Evolutionary conservation across 257 asterid species (phyloP).

Genomic region (Lithospermum erythrorhizon): DNA sequence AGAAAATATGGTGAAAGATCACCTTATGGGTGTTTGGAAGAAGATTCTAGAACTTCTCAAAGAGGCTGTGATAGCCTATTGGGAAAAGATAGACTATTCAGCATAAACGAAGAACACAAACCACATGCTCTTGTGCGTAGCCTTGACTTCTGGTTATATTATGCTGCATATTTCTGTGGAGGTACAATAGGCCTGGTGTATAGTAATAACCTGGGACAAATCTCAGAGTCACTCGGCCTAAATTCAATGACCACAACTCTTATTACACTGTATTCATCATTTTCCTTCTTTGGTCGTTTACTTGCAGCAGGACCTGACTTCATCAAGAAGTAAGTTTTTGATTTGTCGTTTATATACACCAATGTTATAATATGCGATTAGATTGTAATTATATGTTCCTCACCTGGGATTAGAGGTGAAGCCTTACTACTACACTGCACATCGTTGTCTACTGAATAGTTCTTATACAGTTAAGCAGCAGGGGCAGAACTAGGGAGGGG

Average conservation of each 20-base stretch:
- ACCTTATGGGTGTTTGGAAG: slow-evolving; percentile 8
- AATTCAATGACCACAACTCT: slow-evolving; percentile 40
- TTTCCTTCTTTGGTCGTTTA: slow-evolving; percentile 91
- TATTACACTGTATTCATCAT: slow-evolving; percentile 61
- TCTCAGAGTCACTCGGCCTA: slow-evolving; percentile 78
- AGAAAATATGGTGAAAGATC: slow-evolving; percentile 10
- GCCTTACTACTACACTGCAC: no score
- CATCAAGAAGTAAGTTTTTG: slow-evolving; percentile 44
- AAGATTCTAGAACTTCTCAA: slow-evolving; percentile 12
- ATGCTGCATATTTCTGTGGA: slow-evolving; percentile 62
- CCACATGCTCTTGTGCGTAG: slow-evolving; percentile 41
- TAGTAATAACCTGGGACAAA: slow-evolving; percentile 87
- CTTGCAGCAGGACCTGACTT: slow-evolving; percentile 85
- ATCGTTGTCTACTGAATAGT: no score
- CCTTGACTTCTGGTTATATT: slow-evolving; percentile 80
- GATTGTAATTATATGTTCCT: neutral
- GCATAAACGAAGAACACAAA: slow-evolving; percentile 75
- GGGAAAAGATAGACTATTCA: slow-evolving; percentile 35
- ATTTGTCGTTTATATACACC: neutral
- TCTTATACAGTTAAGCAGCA: no score
- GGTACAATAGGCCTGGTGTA: slow-evolving; percentile 88
- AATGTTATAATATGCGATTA: neutral
- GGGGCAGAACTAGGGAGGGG: no score
- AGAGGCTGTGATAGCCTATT: slow-evolving; percentile 34
- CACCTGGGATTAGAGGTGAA: neutral